Base-by-base conservation (phyloP, 2,329 filamentous ascomycete genomes). In the Colletotrichum orchidophilum region DNA sequence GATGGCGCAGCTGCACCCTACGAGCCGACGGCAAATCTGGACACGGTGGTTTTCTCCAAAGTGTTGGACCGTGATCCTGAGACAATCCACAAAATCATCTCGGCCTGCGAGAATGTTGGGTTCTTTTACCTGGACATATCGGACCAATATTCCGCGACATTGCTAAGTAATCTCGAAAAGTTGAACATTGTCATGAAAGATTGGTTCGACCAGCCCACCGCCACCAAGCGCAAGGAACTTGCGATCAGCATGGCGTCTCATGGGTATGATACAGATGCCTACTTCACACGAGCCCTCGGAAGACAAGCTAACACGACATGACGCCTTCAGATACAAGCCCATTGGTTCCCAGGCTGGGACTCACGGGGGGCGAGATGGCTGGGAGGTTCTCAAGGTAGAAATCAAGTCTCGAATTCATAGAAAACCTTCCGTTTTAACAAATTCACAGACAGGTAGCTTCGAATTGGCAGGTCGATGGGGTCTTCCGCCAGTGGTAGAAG, bases 251-350 rank as follows among this genome's bases (percentile, higher is more conserved):
- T 59, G 55, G 33, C 33, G 7, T 42, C 55, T 27, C 33, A 59
- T 24, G 55, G 55, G 55, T 59, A 42, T 27, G 33, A 2, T 1
- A 8, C 18, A 27, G 18, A 18, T 4, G 39, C 11, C 3, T 0
- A 3, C n/a, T 24, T 35, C 3, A 4, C 11, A 2, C 1, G 2
- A 1, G 12, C 3, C 1, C 1, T 27, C 3, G 12, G 3, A 3
- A 3, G 7, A 5, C 2, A 18, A 12, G 15, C 55, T 42, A 11
- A 59, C 12, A 26, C 1, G 5, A n/a, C 18, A 6, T n/a, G 7
- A 8, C 13, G 21, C 21, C 4, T 27, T 5, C 12, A 59, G 33
- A 5, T 42, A 59, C 55, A 59, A 59, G 55, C 33, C 55, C 7
- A 59, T 59, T 24, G 33, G 33, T 15, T 59, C 33, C 5, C 55